Evolutionary conservation across 2,329 filamentous ascomycete species (phyloP).

Genomic region (Aspergillus sp.): DNA sequence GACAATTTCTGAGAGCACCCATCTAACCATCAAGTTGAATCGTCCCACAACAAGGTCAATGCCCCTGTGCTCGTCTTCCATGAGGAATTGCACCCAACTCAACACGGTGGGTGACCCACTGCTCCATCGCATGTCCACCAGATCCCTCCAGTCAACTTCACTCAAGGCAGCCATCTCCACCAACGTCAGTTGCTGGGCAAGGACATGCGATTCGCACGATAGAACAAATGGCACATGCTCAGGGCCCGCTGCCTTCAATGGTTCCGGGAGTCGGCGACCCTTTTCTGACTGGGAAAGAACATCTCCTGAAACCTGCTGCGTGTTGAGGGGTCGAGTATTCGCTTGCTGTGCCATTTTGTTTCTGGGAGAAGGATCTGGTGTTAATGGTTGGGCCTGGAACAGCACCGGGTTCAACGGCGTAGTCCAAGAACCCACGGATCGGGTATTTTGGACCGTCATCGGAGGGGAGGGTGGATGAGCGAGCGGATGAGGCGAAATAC

Average conservation of each 20-base stretch:
- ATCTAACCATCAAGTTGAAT: constrained; percentile 69
- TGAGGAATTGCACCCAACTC: constrained; percentile 65
- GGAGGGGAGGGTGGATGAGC: constrained; percentile 51
- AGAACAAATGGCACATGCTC: constrained; percentile 64
- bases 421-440: constrained; percentile 36
- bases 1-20: constrained; percentile 64
- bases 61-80: constrained; percentile 56
- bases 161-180: constrained; percentile 67
- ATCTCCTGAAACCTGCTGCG: constrained; percentile 36
- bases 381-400: constrained; percentile 41
- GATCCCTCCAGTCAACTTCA: constrained; percentile 67
- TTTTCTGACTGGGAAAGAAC: constrained; percentile 37
- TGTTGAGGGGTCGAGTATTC: constrained; percentile 24
- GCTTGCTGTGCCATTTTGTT: constrained; percentile 22
- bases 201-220: constrained; percentile 61
- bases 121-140: constrained; percentile 66
- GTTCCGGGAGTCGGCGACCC: constrained; percentile 19
- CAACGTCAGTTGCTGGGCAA: constrained; percentile 66
- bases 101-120: constrained; percentile 54
- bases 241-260: constrained; percentile 19
- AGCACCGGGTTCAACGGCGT: constrained; percentile 35
- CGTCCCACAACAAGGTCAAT: constrained; percentile 67
- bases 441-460: constrained; percentile 45
- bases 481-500: constrained; percentile 48
- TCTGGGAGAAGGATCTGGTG: constrained; percentile 47